These are phyloP conservation scores for Phytopythium oedochilum DNA, from an alignment of 352 stramenopile species.

Conservation along the genomic window DNA sequence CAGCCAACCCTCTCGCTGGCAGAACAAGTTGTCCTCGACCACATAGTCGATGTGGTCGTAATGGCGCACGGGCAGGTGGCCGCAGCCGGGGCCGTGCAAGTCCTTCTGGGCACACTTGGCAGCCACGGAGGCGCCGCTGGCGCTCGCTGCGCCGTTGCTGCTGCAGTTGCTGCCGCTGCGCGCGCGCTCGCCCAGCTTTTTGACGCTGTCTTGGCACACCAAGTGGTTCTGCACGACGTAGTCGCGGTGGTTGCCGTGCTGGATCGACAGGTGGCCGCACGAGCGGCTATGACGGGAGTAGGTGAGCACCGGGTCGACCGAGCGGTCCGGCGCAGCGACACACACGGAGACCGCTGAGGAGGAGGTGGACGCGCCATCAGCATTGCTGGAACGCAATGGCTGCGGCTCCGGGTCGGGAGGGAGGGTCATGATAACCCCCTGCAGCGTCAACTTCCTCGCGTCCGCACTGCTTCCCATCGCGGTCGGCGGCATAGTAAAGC, in stretches of 20 bases:
- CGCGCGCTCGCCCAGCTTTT: constrained; percentile 29
- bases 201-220: constrained; percentile 72
- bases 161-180: constrained; percentile 8
- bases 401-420: background rate
- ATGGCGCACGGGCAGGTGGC: constrained; percentile 68
- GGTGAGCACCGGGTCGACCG: constrained; percentile 26
- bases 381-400: no score
- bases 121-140: constrained; percentile 2
- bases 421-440: background rate
- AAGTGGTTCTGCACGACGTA: constrained; percentile 83
- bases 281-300: constrained; percentile 58
- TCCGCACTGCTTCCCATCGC: background rate
- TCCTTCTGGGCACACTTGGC: constrained; percentile 26
- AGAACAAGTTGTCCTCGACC: constrained; percentile 77
- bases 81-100: constrained; percentile 60
- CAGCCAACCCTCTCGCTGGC: constrained; percentile 52
- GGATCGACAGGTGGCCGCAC: constrained; percentile 72
- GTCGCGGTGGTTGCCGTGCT: constrained; percentile 74
- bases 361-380: background rate
- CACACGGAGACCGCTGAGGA: background rate
- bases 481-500: no score
- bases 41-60: constrained; percentile 83
- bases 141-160: constrained; percentile 8
- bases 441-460: background rate
- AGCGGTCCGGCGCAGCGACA: background rate